Base-by-base conservation (phyloP, 208 protist genomes). In the Naegleria lovaniensis region DNA sequence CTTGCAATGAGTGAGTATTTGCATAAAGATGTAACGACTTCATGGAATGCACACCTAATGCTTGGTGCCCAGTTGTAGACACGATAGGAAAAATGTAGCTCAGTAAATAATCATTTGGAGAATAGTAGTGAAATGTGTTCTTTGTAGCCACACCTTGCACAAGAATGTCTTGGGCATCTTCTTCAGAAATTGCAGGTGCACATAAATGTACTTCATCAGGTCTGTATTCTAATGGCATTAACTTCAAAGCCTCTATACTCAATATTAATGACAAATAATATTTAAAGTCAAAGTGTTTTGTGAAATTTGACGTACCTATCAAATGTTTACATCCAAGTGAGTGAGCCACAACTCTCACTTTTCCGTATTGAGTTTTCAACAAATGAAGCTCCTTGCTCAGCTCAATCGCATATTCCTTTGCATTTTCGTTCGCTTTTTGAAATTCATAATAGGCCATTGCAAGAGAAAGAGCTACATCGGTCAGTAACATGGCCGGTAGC, bases 201-300 rank as follows among this genome's bases (percentile, higher is more conserved):
- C 85, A 88, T 38, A 88, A 88, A 19, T 88, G 85, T 38, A 88
- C 41, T 58, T 88, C 85, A 38, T 51, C 39, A 58, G 85, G 85
- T 88, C 43, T 88, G 0, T 39, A 39, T 5, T 88, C 85, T 7
- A 36, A 5, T 11, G 39, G n/a, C 39, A 88, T 16, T 88, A 88
- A 15, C 19, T 58, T 88, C 25, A 88, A n/a, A 39, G 41, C 85
- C 13, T 88, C 85, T 51, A 88, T 13, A 55, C 5, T 5, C 51
- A 5, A 58, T 19, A 15, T 58, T 58, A 58, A 19, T 58, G 15
- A 19, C 51, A 58, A 58, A 58, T 19, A 58, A 19, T n/a, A n/a
- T n/a, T n/a, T n/a, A n/a, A n/a, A n/a, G n/a, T n/a, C n/a, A n/a
- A n/a, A n/a, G n/a, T n/a, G n/a, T n/a, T n/a, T n/a, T n/a, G n/a